phyloP scores from a whole-genome alignment of 352 stramenopile species.

The Phytophthora brassicae region DNA sequence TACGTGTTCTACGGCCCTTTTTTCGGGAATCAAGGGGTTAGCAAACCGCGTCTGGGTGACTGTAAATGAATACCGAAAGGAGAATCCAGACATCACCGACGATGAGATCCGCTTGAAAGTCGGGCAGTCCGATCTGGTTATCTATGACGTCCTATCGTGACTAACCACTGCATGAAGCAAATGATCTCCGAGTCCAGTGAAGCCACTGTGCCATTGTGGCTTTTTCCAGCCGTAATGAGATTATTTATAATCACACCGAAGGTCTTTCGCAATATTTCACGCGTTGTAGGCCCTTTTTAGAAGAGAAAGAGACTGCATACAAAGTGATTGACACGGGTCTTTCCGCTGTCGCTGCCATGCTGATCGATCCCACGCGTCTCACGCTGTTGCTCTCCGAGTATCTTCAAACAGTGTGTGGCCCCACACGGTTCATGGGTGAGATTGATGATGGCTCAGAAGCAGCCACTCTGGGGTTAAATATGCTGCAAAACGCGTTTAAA shows the following conservation, averaged over 20 bases:
- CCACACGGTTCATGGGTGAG: constrained; percentile 45
- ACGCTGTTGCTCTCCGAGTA: constrained; percentile 49
- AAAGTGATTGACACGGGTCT: constrained; percentile 24
- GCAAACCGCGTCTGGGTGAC: constrained; percentile 27
- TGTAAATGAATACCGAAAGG: constrained; percentile 23
- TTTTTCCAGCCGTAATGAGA: too few species aligned
- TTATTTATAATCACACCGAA: too few species aligned
- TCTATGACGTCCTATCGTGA: constrained; percentile 40
- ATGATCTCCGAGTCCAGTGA: constrained; percentile 26
- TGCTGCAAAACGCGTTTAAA: constrained; percentile 20
- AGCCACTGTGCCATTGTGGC: too few species aligned
- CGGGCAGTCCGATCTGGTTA: constrained; percentile 37
- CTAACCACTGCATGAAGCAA: constrained; percentile 40
- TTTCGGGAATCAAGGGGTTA: too few species aligned
- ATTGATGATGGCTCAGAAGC: constrained; percentile 52
- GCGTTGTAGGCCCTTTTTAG: too few species aligned
- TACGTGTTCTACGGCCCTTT: too few species aligned
- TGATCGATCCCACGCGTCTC: constrained; percentile 48
- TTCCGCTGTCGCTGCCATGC: constrained; percentile 18
- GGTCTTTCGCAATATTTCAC: too few species aligned
- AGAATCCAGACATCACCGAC: constrained; percentile 26
- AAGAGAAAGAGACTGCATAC: constrained; percentile 21
- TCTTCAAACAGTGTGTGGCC: constrained; percentile 57
- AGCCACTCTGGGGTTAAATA: constrained; percentile 41
- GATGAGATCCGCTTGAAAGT: constrained; percentile 40